Evolutionary conservation across 2,329 filamentous ascomycete species (phyloP).

Genomic region (Epichloe gansuensis): DNA sequence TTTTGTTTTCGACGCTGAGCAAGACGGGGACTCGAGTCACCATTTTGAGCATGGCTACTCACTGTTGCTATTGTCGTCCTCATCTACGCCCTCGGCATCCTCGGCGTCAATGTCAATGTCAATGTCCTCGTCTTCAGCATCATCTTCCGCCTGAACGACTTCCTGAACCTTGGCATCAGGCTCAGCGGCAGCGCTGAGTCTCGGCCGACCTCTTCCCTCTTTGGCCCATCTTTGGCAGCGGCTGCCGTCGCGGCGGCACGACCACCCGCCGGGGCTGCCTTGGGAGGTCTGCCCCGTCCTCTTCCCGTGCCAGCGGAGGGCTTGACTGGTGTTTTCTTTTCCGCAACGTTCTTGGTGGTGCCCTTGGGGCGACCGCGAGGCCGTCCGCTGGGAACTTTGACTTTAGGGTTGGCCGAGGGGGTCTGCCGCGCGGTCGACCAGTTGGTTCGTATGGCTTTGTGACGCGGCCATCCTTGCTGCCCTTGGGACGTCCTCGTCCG

Average conservation of each 20-base stretch:
- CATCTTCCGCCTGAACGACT: slow-evolving; percentile 8
- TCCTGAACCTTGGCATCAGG: neutral
- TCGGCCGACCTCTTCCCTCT: slow-evolving; percentile 6
- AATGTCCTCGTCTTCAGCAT: slow-evolving; percentile 15
- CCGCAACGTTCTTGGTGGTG: slow-evolving; percentile 19
- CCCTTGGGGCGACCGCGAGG: slow-evolving; percentile 37
- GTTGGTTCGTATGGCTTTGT: slow-evolving; percentile 25
- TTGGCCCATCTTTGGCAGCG: slow-evolving; percentile 10
- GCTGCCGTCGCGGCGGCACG: slow-evolving; percentile 7
- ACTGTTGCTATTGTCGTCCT: slow-evolving; percentile 9
- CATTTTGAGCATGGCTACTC: slow-evolving; percentile 6
- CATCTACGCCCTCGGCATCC: slow-evolving; percentile 10
- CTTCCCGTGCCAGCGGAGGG: slow-evolving; percentile 7
- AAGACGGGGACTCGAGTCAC: neutral
- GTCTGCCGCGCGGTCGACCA: slow-evolving; percentile 32
- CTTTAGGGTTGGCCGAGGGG: slow-evolving; percentile 23
- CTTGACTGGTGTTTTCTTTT: slow-evolving; percentile 8
- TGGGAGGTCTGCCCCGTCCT: slow-evolving; percentile 19
- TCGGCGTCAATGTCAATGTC: slow-evolving; percentile 11
- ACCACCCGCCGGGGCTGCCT: slow-evolving; percentile 12
- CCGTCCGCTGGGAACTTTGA: slow-evolving; percentile 26
- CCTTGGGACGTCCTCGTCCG: slow-evolving; percentile 2
- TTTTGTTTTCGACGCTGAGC: neutral
- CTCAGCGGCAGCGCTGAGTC: neutral
- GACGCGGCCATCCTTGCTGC: slow-evolving; percentile 7